Conservation (phyloP, 23 red algal genomes). For the Gracilaria caudata region DNA sequence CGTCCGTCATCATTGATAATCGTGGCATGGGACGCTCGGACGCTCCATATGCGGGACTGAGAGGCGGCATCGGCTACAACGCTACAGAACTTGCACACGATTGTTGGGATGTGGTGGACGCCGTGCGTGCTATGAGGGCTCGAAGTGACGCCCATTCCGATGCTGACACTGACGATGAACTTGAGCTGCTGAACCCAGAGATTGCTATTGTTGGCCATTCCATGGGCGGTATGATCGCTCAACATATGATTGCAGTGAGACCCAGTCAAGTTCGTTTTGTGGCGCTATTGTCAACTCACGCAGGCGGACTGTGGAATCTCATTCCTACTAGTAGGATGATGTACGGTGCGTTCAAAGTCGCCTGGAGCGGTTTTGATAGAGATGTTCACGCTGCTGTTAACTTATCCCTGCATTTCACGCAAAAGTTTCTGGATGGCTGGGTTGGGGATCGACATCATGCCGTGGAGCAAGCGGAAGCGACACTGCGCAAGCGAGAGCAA, state of each 20-base stretch:
- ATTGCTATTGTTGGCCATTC: conserved; percentile 70
- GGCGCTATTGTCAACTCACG: conserved; percentile 73
- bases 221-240: conserved; percentile 84
- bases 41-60: conserved; percentile 23
- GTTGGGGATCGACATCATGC: conserved; percentile 37
- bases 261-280: conserved; percentile 49
- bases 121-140: conserved; percentile 37
- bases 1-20: conserved; percentile 71
- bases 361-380: conserved; percentile 74
- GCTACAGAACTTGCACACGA: conserved; percentile 67
- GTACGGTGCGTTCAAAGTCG: conserved; percentile 29
- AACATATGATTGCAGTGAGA: conserved; percentile 38
- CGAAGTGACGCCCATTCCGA: conserved; percentile 5
- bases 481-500: neutral
- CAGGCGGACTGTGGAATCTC: conserved; percentile 68
- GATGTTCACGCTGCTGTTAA: conserved; percentile 71
- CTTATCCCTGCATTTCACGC: conserved; percentile 68
- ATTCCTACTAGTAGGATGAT: conserved; percentile 52
- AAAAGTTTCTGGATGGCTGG: conserved; percentile 62
- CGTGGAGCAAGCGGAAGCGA: neutral
- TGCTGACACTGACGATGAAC: conserved; percentile 21
- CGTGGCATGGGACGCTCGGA: conserved; percentile 66
- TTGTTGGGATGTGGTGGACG: conserved; percentile 73
- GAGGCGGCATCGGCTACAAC: conserved; percentile 47
- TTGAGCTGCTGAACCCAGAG: neutral